These are phyloP conservation scores for Lodderomyces pseudojiufengensis DNA, from an alignment of 1,139 yeast species.

Conservation along the genomic window DNA sequence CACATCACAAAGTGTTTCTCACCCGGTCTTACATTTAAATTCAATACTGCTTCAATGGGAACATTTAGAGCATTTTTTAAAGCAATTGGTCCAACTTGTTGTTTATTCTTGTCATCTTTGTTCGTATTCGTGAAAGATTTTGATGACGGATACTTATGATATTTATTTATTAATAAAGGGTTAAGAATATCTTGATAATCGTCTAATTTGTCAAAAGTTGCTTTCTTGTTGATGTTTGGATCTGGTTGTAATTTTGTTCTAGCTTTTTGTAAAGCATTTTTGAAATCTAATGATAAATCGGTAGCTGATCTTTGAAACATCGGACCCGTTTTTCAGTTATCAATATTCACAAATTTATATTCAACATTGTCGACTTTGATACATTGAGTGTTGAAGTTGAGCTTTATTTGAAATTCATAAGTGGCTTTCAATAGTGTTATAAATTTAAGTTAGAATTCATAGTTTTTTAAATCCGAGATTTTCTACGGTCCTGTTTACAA, in stretches of 20 bases:
- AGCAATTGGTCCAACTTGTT: conserved; percentile 16
- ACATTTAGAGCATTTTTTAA: conserved; percentile 27
- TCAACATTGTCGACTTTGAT: too few relatives aligned
- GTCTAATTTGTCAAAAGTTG: conserved; percentile 5
- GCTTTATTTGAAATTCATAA: too few relatives aligned
- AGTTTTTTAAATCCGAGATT: too few relatives aligned
- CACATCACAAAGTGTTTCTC: conserved; percentile 48
- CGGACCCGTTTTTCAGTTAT: too few relatives aligned
- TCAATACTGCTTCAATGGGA: conserved; percentile 30
- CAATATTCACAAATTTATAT: too few relatives aligned
- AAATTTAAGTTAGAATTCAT: too few relatives aligned
- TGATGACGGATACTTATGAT: conserved; percentile 1
- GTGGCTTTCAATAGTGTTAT: too few relatives aligned
- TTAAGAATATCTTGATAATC: conserved; percentile 16
- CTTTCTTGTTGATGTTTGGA: conserved; percentile 1
- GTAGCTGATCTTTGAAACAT: not conserved
- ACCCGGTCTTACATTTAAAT: conserved; percentile 41
- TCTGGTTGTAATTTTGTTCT: conserved; percentile 9
- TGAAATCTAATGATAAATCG: conserved; percentile 3
- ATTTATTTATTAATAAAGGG: conserved; percentile 13
- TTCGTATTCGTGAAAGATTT: not conserved
- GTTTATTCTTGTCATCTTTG: not conserved
- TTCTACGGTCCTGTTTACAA: too few relatives aligned
- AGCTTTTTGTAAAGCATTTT: conserved; percentile 6
- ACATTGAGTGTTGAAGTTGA: too few relatives aligned